phyloP scores from a whole-genome alignment of 805 yeast genomes.

The Metschnikowia rubicola region DNA sequence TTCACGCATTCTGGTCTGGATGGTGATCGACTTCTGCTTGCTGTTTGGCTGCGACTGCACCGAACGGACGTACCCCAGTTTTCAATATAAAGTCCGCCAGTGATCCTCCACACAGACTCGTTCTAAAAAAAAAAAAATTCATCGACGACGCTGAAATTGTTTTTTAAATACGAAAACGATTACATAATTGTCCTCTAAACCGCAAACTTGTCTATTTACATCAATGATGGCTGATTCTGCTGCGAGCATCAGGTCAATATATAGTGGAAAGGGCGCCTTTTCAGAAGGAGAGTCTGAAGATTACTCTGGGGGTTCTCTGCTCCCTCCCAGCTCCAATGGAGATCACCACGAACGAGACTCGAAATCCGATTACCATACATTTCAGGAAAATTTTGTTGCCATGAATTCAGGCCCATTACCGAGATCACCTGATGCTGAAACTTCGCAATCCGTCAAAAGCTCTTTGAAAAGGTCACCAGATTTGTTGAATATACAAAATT shows the following conservation, averaged over 20 bases:
- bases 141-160: too few relatives aligned
- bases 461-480: neutral
- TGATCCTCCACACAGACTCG: neutral
- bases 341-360: neutral
- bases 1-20: neutral
- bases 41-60: too few relatives aligned
- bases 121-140: too few relatives aligned
- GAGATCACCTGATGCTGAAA: neutral
- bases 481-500: neutral
- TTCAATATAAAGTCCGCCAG: constrained; percentile 1
- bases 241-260: constrained; percentile 39
- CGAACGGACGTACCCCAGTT: constrained; percentile 3
- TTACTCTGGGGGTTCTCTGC: neutral
- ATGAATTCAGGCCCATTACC: neutral
- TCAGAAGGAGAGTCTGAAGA: constrained; percentile 10
- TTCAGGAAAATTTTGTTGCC: neutral
- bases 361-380: neutral
- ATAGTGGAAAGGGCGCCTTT: constrained; percentile 31
- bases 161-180: too few relatives aligned
- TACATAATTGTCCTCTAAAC: too few relatives aligned
- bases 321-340: neutral
- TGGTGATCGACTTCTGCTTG: too few relatives aligned
- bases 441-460: neutral
- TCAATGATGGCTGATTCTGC: constrained; percentile 39
- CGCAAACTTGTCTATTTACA: too few relatives aligned